A percentile compares a stretch with the other conserved stretches of the same genome.
Evolutionary conservation across 2,329 filamentous ascomycete species (phyloP).

Genomic region (Trichoderma sp.): DNA sequence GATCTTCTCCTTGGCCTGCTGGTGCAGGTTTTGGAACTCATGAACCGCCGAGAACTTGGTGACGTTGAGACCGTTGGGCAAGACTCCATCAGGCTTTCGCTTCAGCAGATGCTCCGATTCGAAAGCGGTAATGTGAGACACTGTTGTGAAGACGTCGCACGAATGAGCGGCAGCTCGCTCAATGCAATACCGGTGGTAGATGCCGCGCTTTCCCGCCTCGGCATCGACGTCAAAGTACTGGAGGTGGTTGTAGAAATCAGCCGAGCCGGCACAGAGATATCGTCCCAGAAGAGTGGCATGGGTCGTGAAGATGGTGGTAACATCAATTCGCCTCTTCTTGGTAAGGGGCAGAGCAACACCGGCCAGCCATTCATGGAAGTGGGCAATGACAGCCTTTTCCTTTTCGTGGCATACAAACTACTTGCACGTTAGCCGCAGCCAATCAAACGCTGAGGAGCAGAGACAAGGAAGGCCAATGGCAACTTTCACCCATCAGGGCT

Average conservation of each 20-base stretch:
- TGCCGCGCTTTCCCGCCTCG: constrained; percentile 94
- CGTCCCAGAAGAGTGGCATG: constrained; percentile 93
- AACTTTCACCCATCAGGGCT: background rate
- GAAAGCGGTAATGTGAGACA: constrained; percentile 97
- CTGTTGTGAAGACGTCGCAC: constrained; percentile 95
- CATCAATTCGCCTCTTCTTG: constrained; percentile 91
- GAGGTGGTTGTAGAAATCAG: constrained; percentile 99
- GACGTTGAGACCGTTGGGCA: constrained; percentile 96
- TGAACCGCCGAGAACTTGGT: constrained; percentile 96
- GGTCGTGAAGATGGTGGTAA: constrained; percentile 98
- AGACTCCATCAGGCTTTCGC: constrained; percentile 92
- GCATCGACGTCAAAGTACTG: constrained; percentile 95
- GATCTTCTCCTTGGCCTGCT: constrained; percentile 95
- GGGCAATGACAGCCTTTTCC: constrained; percentile 86
- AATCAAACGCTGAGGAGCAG: background rate
- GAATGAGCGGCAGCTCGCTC: constrained; percentile 90
- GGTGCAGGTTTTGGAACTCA: constrained; percentile 97
- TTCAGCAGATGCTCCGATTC: constrained; percentile 97
- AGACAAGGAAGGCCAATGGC: background rate
- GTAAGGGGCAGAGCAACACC: constrained; percentile 88
- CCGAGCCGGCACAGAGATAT: constrained; percentile 94
- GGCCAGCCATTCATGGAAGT: constrained; percentile 98
- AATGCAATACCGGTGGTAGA: constrained; percentile 98
- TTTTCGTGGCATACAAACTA: constrained; percentile 94
- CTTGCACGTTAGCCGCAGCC: constrained; percentile 20